phyloP scores from a whole-genome alignment of 495 filamentous ascomycete species.

The Cercophora sp. region DNA sequence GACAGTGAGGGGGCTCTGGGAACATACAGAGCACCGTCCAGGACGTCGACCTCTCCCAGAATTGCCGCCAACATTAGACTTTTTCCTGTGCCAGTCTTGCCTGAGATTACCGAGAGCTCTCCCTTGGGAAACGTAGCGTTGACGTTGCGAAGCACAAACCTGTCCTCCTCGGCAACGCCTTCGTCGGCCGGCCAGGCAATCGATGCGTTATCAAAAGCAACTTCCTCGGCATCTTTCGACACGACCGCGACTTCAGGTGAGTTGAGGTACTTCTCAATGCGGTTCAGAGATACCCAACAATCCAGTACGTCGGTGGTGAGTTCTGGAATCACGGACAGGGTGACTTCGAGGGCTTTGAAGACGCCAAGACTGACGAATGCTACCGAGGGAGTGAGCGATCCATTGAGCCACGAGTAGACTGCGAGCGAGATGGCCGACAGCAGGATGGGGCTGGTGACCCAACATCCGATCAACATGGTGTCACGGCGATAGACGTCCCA shows the following conservation, averaged over 20 bases:
- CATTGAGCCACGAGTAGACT: slow-evolving; percentile 60
- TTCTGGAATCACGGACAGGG: slow-evolving; percentile 68
- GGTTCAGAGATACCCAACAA: slow-evolving; percentile 66
- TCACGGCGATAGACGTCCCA: slow-evolving; percentile 64
- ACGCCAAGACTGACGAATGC: slow-evolving; percentile 78
- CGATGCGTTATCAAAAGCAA: slow-evolving; percentile 64
- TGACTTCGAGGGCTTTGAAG: slow-evolving; percentile 67
- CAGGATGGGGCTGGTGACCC: slow-evolving; percentile 72
- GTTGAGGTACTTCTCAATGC: slow-evolving; percentile 68
- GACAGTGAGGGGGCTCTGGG: slow-evolving; percentile 42
- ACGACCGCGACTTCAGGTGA: slow-evolving; percentile 61
- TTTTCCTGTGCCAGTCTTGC: slow-evolving; percentile 66
- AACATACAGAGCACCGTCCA: slow-evolving; percentile 48
- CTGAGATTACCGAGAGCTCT: slow-evolving; percentile 67
- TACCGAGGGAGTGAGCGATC: slow-evolving; percentile 63
- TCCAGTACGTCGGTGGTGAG: slow-evolving; percentile 66
- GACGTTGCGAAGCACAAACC: slow-evolving; percentile 60
- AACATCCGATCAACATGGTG: slow-evolving; percentile 54
- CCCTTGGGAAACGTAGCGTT: slow-evolving; percentile 61
- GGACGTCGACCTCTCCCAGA: slow-evolving; percentile 59
- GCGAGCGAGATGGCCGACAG: slow-evolving; percentile 68
- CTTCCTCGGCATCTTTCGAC: slow-evolving; percentile 51
- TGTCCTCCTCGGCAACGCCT: slow-evolving; percentile 47
- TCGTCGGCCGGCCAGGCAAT: slow-evolving; percentile 71
- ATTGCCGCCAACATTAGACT: slow-evolving; percentile 62